Percentiles rank a stretch among this genome's conserved stretches.
Evolutionary conservation across 805 yeast species (phyloP).

Genomic region (Scheffersomyces coipomensis): DNA sequence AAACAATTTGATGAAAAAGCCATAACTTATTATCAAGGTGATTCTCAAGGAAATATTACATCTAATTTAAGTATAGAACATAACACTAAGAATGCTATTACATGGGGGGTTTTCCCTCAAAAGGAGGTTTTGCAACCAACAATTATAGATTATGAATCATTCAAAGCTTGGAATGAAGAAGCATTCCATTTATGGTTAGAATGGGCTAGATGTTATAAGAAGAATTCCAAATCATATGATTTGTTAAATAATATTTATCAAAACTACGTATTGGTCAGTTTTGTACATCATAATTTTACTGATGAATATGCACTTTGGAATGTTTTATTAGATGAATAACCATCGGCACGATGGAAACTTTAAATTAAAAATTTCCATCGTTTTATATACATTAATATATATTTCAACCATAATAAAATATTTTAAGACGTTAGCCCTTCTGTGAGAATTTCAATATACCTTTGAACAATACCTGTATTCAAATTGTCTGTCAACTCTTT

Average conservation of each 20-base stretch:
- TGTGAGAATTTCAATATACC: constrained; percentile 39
- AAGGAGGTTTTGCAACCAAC: constrained; percentile 91
- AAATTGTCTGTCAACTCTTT: constrained; percentile 22
- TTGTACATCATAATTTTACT: constrained; percentile 81
- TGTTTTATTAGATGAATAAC: constrained; percentile 40
- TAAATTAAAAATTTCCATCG: constrained; percentile 2
- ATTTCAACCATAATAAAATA: background rate
- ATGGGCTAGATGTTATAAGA: constrained; percentile 82
- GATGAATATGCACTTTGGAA: constrained; percentile 79
- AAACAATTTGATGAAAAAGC: constrained; percentile 33
- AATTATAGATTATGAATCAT: constrained; percentile 86
- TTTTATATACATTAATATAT: background rate
- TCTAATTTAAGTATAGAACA: constrained; percentile 53
- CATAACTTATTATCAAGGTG: constrained; percentile 76
- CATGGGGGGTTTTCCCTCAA: constrained; percentile 97
- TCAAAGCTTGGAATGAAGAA: constrained; percentile 95
- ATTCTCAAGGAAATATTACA: constrained; percentile 52
- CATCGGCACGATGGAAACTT: constrained; percentile 8
- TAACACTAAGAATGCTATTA: constrained; percentile 71
- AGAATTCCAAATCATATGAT: constrained; percentile 52
- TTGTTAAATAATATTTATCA: constrained; percentile 62
- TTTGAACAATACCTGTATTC: constrained; percentile 33
- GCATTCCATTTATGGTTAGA: constrained; percentile 88
- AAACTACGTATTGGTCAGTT: constrained; percentile 73
- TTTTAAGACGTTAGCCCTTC: constrained; percentile 9